Evolutionary conservation across 257 asterid genomes (phyloP).

Genomic region (Schizonepeta tenuifolia): DNA sequence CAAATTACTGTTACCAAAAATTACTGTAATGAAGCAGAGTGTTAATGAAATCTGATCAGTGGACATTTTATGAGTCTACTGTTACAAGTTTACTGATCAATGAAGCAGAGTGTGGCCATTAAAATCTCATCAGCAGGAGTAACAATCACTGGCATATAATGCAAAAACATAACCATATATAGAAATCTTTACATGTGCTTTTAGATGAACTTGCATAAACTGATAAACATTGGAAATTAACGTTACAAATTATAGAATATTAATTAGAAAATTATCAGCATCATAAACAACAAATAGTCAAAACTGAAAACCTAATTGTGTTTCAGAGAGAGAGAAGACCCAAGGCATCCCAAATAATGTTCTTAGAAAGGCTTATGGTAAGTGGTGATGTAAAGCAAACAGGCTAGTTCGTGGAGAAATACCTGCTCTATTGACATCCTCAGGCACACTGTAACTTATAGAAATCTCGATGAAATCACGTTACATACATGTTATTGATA

Average conservation of each 20-base stretch:
- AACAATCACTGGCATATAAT: not conserved
- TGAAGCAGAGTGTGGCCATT: slow-evolving; percentile 3
- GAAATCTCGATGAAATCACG: too few species aligned
- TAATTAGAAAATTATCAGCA: slow-evolving; percentile 1
- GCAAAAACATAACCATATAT: slow-evolving; percentile 27
- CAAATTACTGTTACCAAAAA: slow-evolving; percentile 2
- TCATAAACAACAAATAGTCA: slow-evolving; percentile 15
- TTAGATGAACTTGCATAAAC: not conserved
- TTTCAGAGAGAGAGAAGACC: slow-evolving; percentile 20
- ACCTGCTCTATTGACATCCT: too few species aligned
- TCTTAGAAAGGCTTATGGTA: slow-evolving; percentile 10
- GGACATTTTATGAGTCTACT: too few species aligned
- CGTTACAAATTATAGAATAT: not conserved
- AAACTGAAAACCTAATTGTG: not conserved
- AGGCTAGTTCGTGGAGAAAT: slow-evolving; percentile 34
- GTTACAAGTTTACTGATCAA: not conserved
- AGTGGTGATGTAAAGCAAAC: slow-evolving; percentile 18
- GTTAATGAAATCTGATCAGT: too few species aligned
- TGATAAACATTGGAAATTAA: slow-evolving; percentile 25
- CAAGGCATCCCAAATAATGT: slow-evolving; percentile 4
- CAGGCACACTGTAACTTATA: too few species aligned
- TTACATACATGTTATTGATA: too few species aligned
- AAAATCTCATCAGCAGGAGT: slow-evolving; percentile 14
- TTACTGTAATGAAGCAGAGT: too few species aligned
- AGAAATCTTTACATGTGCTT: not conserved